Evolutionary conservation across 1,284 basidiomycete species (phyloP).

Genomic region (Moesziomyces sp.): DNA sequence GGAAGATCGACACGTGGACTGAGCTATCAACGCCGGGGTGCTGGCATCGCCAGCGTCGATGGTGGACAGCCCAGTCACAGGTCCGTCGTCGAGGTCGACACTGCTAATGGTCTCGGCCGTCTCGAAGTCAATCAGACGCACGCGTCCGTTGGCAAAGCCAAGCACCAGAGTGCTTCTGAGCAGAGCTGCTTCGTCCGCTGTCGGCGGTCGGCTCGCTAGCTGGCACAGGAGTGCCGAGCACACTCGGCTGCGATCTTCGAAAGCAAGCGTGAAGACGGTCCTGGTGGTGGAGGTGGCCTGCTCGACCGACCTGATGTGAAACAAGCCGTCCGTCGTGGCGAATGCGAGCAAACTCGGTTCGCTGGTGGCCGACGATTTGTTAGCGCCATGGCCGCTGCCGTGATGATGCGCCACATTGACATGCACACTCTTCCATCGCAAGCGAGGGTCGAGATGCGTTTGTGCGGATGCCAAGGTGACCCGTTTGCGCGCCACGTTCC

Average conservation of each 20-base stretch:
- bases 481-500: constrained; percentile 25
- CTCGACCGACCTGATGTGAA: constrained; percentile 29
- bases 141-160: constrained; percentile 36
- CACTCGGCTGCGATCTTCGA: constrained; percentile 25
- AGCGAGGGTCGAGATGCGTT: constrained; percentile 30
- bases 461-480: constrained; percentile 9
- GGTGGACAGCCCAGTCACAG: constrained; percentile 17
- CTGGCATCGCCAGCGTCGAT: constrained; percentile 23
- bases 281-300: constrained; percentile 16
- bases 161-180: constrained; percentile 35
- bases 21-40: constrained; percentile 26
- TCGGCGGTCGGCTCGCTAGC: constrained; percentile 18
- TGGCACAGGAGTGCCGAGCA: constrained; percentile 37
- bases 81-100: constrained; percentile 41
- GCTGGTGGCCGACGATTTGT: background rate
- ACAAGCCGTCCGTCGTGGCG: constrained; percentile 26
- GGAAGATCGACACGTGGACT: constrained; percentile 29
- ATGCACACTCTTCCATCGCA: constrained; percentile 19
- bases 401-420: constrained; percentile 2
- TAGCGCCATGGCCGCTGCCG: background rate
- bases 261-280: constrained; percentile 25
- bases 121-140: constrained; percentile 30
- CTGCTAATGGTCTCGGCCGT: constrained; percentile 26
- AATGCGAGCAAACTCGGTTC: constrained; percentile 23
- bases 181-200: constrained; percentile 24